Base-by-base conservation (phyloP, 208 protist genomes). In the Leishmania aethiopica region DNA sequence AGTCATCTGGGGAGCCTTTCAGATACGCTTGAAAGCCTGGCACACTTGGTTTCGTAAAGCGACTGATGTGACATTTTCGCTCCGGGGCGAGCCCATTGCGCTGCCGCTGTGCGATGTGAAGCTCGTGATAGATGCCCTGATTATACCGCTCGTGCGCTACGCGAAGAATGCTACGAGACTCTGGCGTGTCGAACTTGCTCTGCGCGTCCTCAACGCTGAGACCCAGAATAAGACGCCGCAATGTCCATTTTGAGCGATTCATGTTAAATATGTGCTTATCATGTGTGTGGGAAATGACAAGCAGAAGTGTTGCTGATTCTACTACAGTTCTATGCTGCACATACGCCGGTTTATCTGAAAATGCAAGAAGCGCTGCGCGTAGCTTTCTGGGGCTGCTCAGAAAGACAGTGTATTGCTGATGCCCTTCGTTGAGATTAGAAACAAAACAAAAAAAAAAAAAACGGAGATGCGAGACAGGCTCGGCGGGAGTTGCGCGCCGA, bases 181-280 rank as follows among this genome's bases (percentile, higher is more conserved):
- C 91, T 6, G 89, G 87, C 22, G 90, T 90, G 78, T 96, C 92
- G 59, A 97, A 96, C 75, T 95, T 97, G 80, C 93, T 95, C 47
- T 95, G 89, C n/a, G 94, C 89, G 66, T 97, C 94, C 74, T 97
- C 94, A 80, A 97, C 90, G 66, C 93, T 95, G 84, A 97, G 92
- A 62, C 94, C 94, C 42, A 97, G 84, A 71, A 97, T 94, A 35
- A 97, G 84, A 57, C 94, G 91, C 57, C 91, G 80, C 22, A 87
- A 78, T 13, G 60, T 75, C 22, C 66, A 81, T 85, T 57, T 80
- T 32, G 79, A 88, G 2, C 69, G 77, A 47, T 90, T 86, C 88
- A 91, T 91, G 67, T 62, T 86, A 53, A 83, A 80, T 76, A 10
- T 10, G 2, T 53, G 28, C 22, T 45, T 78, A 78, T 59, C 57